phyloP scores from a whole-genome alignment of 306 rosid genomes.

The Parietaria judaica region DNA sequence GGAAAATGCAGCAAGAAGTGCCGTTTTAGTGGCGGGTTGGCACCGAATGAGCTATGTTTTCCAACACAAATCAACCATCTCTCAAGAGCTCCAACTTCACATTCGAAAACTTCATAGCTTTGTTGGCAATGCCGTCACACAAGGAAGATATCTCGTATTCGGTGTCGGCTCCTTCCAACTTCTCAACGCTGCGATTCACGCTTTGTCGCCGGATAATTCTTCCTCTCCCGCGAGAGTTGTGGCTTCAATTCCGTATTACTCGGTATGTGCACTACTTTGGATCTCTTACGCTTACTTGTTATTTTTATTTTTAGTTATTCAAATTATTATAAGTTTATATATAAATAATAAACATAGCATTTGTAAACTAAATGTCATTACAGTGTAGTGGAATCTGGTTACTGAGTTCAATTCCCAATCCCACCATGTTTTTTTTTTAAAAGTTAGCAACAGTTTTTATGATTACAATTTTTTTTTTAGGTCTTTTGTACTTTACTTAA shows the following conservation, averaged over 20 bases:
- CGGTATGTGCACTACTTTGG: constrained; percentile 11
- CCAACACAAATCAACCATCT: constrained; percentile 20
- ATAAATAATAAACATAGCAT: too few relatives aligned
- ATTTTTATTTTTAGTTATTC: too few relatives aligned
- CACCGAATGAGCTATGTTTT: constrained; percentile 38
- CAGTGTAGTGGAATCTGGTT: too few relatives aligned
- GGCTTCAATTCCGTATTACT: constrained; percentile 28
- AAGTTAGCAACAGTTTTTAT: too few relatives aligned
- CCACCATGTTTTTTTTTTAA: too few relatives aligned
- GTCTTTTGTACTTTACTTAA: too few relatives aligned
- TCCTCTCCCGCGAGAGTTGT: constrained; percentile 5
- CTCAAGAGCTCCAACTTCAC: constrained; percentile 22
- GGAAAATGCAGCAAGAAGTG: constrained; percentile 29
- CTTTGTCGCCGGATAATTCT: constrained; percentile 22
- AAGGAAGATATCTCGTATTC: constrained; percentile 29
- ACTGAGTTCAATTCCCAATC: too few relatives aligned
- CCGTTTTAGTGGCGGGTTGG: constrained; percentile 38
- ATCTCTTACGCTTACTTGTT: too few relatives aligned
- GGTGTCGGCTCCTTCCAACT: constrained; percentile 47
- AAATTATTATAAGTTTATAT: too few relatives aligned
- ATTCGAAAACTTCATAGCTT: constrained; percentile 15
- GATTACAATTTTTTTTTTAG: too few relatives aligned
- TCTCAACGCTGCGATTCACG: constrained; percentile 37
- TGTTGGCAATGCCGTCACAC: constrained; percentile 37
- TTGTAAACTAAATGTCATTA: too few relatives aligned